Percentiles rank a stretch among this genome's conserved stretches.
Conservation (phyloP, 805 yeast species). For the Candida loeiensis region DNA sequence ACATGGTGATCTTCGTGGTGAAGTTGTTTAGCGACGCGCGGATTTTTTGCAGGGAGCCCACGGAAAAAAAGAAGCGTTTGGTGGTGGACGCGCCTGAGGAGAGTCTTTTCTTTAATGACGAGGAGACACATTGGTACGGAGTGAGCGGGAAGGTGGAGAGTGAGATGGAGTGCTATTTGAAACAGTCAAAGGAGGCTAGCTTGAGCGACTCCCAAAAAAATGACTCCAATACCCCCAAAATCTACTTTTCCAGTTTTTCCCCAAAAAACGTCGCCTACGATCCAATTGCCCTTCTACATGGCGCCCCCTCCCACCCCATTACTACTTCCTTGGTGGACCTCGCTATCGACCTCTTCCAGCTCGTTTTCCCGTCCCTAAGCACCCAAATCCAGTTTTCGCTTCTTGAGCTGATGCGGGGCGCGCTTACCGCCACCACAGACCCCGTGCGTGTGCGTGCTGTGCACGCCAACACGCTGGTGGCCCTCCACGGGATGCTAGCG, state of each 20-base stretch:
- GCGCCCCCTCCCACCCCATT: constrained; percentile 20
- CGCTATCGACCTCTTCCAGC: constrained; percentile 72
- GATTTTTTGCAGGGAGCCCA: constrained; percentile 16
- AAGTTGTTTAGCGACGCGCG: constrained; percentile 37
- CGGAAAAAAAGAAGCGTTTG: background rate
- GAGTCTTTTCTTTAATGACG: background rate
- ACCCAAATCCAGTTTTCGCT: constrained; percentile 81
- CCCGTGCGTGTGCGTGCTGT: constrained; percentile 45
- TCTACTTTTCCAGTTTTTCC: constrained; percentile 3
- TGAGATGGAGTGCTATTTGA: no score
- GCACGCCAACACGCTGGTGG: constrained; percentile 57
- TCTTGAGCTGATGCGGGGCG: constrained; percentile 70
- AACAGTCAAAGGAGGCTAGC: no score
- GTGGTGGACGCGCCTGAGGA: background rate
- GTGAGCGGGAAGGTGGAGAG: no score
- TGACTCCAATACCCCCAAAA: no score
- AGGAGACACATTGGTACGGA: background rate
- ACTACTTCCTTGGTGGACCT: constrained; percentile 57
- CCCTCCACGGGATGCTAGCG: constrained; percentile 51
- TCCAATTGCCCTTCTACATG: constrained; percentile 25
- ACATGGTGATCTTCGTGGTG: constrained; percentile 37
- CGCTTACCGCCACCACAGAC: constrained; percentile 37
- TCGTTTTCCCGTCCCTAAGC: constrained; percentile 67
- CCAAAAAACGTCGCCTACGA: constrained; percentile 31
- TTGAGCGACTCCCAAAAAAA: no score